Evolutionary conservation across 306 rosid genomes (phyloP), one percentile per base, ranked within the genome.

Genomic region (Ammopiptanthus mongolicus): DNA sequence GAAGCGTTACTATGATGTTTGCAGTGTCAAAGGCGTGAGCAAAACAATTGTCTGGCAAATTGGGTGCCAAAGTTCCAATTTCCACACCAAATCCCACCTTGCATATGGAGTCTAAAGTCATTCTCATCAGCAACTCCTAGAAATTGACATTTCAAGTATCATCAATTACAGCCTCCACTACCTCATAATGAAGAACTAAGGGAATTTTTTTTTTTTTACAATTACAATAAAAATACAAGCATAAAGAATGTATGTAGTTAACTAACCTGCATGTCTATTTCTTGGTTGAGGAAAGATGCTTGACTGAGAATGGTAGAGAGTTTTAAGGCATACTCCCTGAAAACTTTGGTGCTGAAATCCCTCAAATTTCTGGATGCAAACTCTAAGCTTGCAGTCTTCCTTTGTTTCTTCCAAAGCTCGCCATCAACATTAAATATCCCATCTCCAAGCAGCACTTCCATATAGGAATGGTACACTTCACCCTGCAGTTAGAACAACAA

Each of bases 41-140:
- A 63, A 95, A 95, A 39, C n/a, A 42, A 61, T 95, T 95, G 2
- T 90, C 89, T 11, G 97, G 96, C 9, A 89, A 80, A 74, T 86
- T 77, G 1, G 96, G 86, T 81, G 89, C 90, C 69, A 90, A 78
- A 7, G 93, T 90, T 77, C 96, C 97, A 82, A 95, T 92, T 83
- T 95, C 99, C 33, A 92, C 99, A 3, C 97, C 99, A 76, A 95
- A 92, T 55, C 99, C 99, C 55, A 95, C 97, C 79, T 90, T 95
- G 61, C 97, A 90, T 53, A 92, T 92, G 25, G 97, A 92, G 79
- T 95, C 97, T 68, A 95, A 83, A 50, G 99, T 95, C 99, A 95
- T 91, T 82, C 97, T 87, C 97, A 92, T 92, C 87, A 90, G 55
- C 84, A 95, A 66, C 80, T 95, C 97, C 99, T 90, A 63, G 47